These are phyloP conservation scores for Boletus huronensis DNA, from an alignment of 768 basidiomycete genomes.

Conservation along the genomic window DNA sequence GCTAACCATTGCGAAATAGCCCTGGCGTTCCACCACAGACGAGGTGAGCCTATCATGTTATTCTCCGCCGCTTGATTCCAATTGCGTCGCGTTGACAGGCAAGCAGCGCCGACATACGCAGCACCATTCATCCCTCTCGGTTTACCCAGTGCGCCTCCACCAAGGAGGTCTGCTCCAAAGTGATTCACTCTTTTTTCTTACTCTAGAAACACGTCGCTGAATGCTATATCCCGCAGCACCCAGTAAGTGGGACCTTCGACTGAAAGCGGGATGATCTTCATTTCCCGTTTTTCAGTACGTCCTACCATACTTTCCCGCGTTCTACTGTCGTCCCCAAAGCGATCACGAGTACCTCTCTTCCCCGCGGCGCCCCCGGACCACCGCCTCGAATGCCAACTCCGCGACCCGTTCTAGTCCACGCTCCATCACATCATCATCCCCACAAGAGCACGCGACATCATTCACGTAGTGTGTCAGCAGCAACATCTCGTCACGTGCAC, in stretches of 20 bases:
- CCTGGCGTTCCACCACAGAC: conserved; percentile 7
- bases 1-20: conserved; percentile 13
- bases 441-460: conserved; percentile 1
- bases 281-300: conserved; percentile 11
- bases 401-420: not conserved
- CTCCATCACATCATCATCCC: conserved; percentile 6
- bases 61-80: not conserved
- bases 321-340: conserved; percentile 5
- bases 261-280: conserved; percentile 11
- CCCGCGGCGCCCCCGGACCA: not conserved
- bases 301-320: conserved; percentile 31
- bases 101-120: conserved; percentile 11
- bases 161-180: conserved; percentile 19
- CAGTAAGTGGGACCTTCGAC: conserved; percentile 23
- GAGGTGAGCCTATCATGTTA: conserved; percentile 4
- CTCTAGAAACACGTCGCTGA: conserved; percentile 4
- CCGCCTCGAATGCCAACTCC: conserved; percentile 3
- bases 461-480: conserved; percentile 13
- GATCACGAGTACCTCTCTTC: not conserved
- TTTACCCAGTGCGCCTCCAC: conserved; percentile 14
- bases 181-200: conserved; percentile 8
- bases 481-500: conserved; percentile 25
- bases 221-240: conserved; percentile 9
- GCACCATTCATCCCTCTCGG: conserved; percentile 21
- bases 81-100: conserved; percentile 11